Percentiles rank a stretch among this genome's conserved stretches.
Conservation (phyloP, 1,139 yeast species). For the Lodderomyces pseudojiufengensis region DNA sequence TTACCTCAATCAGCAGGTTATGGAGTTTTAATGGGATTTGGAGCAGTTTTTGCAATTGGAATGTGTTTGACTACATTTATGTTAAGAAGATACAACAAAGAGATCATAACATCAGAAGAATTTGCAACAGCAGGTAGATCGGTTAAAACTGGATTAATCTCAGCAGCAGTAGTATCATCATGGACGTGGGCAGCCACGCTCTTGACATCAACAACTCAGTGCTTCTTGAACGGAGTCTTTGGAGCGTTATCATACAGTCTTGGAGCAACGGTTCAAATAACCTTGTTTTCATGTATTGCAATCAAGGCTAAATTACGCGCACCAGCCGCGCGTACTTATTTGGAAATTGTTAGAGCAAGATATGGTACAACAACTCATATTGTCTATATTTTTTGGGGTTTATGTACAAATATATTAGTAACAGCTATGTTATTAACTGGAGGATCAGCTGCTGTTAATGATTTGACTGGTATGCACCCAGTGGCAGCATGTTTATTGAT, state of each 20-base stretch:
- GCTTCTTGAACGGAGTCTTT: conserved; percentile 70
- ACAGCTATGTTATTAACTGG: conserved; percentile 87
- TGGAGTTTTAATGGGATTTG: conserved; percentile 85
- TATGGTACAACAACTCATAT: conserved; percentile 60
- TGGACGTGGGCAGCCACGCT: conserved; percentile 96
- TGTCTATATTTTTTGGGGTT: conserved; percentile 70
- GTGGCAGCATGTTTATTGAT: conserved; percentile 78
- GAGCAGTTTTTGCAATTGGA: conserved; percentile 72
- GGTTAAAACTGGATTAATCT: conserved; percentile 75
- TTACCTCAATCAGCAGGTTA: conserved; percentile 82
- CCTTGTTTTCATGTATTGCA: conserved; percentile 50
- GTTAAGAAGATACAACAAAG: conserved; percentile 71
- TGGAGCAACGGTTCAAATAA: conserved; percentile 53
- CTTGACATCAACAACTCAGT: conserved; percentile 45
- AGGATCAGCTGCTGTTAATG: conserved; percentile 75
- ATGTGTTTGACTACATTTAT: conserved; percentile 73
- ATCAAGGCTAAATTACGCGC: conserved; percentile 55
- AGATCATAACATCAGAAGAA: conserved; percentile 83
- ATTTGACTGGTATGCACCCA: conserved; percentile 77
- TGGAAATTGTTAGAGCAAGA: conserved; percentile 50
- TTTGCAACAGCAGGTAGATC: conserved; percentile 85
- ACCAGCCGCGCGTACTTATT: conserved; percentile 56
- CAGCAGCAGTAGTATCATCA: conserved; percentile 83
- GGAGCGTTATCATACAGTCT: conserved; percentile 52
- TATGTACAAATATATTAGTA: conserved; percentile 82